phyloP scores from a whole-genome alignment of 1,284 basidiomycete species.

The Ustilago shanxiensis region DNA sequence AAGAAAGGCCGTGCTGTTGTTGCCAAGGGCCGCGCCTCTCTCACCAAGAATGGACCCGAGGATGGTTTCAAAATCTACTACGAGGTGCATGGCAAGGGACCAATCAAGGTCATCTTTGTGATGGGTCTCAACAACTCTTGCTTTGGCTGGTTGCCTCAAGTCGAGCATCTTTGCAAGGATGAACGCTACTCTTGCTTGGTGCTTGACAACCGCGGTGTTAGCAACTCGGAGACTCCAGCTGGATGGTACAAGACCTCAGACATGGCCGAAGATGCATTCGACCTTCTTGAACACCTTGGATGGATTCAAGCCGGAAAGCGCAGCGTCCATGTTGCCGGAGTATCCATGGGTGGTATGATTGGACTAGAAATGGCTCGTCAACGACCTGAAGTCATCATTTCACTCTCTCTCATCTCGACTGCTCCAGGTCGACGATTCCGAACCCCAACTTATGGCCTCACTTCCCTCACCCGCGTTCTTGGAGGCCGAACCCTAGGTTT shows the following conservation, averaged over 20 bases:
- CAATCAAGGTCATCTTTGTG: slow-evolving; percentile 58
- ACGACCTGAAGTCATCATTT: slow-evolving; percentile 40
- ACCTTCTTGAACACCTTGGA: slow-evolving; percentile 77
- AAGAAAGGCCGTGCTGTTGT: slow-evolving; percentile 48
- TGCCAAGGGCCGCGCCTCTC: slow-evolving; percentile 17
- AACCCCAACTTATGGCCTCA: slow-evolving; percentile 61
- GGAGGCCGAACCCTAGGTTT: slow-evolving; percentile 73
- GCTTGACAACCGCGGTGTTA: slow-evolving; percentile 89
- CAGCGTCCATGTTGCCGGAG: slow-evolving; percentile 80
- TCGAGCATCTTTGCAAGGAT: slow-evolving; percentile 65
- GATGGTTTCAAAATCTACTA: slow-evolving; percentile 66
- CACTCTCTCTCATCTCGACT: slow-evolving; percentile 62
- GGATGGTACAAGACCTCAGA: slow-evolving; percentile 74
- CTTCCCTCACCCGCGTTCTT: slow-evolving; percentile 69
- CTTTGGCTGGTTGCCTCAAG: slow-evolving; percentile 70
- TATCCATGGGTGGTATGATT: slow-evolving; percentile 89
- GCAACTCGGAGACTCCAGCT: slow-evolving; percentile 78
- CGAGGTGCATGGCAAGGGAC: slow-evolving; percentile 68
- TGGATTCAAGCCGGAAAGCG: slow-evolving; percentile 75
- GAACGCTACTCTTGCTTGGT: slow-evolving; percentile 77
- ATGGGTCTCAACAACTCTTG: slow-evolving; percentile 71
- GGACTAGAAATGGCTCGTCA: slow-evolving; percentile 71
- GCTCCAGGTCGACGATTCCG: slow-evolving; percentile 51
- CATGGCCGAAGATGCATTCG: slow-evolving; percentile 83
- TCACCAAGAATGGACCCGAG: slow-evolving; percentile 13